Percentiles rank a stretch among this genome's conserved stretches.
These are phyloP conservation scores for Sphagnum magellanicum DNA, from an alignment of 228 moss, liverwort and hornwort species.

Conservation along the genomic window DNA sequence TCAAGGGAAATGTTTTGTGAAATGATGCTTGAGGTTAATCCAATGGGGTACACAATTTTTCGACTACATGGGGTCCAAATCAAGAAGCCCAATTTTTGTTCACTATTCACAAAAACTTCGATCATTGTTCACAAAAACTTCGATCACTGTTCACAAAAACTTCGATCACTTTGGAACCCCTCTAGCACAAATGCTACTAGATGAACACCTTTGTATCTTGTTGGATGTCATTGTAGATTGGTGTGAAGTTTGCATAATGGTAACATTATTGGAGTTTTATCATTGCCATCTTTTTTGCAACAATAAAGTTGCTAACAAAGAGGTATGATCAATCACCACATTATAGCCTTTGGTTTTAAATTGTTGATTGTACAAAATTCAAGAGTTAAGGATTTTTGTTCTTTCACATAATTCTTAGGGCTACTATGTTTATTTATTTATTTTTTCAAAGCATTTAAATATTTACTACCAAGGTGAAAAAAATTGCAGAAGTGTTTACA, in stretches of 20 bases:
- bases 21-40: slow-evolving; percentile 92
- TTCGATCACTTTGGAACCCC: slow-evolving; percentile 85
- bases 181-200: slow-evolving; percentile 10
- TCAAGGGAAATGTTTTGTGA: slow-evolving; percentile 90
- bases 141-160: no score
- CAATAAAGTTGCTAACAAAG: background rate
- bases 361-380: no score
- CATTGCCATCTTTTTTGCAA: background rate
- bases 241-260: background rate
- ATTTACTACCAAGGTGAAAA: no score
- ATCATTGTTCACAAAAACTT: no score
- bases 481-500: no score
- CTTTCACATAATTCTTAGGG: no score
- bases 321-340: background rate
- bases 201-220: no score
- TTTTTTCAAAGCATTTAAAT: no score
- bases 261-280: background rate
- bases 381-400: no score
- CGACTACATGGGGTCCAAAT: slow-evolving; percentile 82
- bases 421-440: no score
- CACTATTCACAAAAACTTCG: slow-evolving; percentile 94
- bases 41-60: slow-evolving; percentile 96
- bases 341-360: no score
- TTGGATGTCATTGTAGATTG: background rate
- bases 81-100: slow-evolving; percentile 97